Evolutionary conservation across 2,329 filamentous ascomycete genomes (phyloP), one percentile per base, ranked within the genome.

Genomic region (Knufia fluminis): DNA sequence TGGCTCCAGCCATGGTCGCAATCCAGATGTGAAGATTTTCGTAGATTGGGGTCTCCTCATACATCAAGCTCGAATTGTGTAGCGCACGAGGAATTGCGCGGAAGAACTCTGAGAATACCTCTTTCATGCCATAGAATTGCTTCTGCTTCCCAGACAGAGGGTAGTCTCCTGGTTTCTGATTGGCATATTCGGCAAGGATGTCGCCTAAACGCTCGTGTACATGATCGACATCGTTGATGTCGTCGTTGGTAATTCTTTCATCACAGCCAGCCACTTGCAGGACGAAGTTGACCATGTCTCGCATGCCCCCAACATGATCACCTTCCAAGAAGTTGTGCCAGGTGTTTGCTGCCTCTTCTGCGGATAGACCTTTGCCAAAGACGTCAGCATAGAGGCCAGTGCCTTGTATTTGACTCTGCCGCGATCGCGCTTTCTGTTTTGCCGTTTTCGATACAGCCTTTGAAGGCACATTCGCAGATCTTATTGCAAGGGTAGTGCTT

Each of bases 21-120:
- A 96, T 75, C 92, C 92, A 98, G 51, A 86, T 77, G 58, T 89
- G 82, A 42, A 97, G 78, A 62, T 94, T 95, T 64, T 96, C 89
- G 61, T 94, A 80, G 45, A 98, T 73, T 24, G 83, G 77, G 31
- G 71, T 68, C 54, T 94, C 85, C 39, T 78, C 80, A 69, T 94
- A 94, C 45, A 98, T 71, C 17, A 86, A 70, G 20, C 85, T 85
- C n/a, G 85, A 85, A 58, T 88, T 82, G 61, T 94, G 87, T 45
- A 95, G 76, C 4, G 87, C 79, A 57, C 79, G 78, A 57, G 96
- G 77, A 19, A 97, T 72, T 0, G 83, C 76, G 53, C 79, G 71
- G 65, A 95, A 89, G 68, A 97, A 96, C 53, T 79, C 79, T 46
- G 85, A 75, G 14, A 98, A 74, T 41, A 83, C 76, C 33, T 84